Conservation (phyloP, 164 flowering plant genomes). For the Brasenia schreberi region DNA sequence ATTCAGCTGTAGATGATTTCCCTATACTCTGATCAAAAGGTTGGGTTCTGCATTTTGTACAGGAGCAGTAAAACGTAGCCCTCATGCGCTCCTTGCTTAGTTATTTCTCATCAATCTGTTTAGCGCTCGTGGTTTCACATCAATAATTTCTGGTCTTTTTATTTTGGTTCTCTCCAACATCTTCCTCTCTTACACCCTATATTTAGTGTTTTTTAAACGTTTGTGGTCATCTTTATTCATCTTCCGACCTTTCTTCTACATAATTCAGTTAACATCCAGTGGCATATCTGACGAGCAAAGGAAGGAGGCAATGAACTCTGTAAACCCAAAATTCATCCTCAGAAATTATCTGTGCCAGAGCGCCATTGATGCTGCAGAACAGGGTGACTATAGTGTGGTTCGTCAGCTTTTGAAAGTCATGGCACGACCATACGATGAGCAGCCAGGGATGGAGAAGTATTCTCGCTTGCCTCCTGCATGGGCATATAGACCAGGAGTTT, state of each 20-base stretch:
- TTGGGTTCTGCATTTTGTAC: no score
- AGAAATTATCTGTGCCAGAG: conserved; percentile 93
- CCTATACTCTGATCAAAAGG: no score
- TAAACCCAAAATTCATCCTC: conserved; percentile 79
- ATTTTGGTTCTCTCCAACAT: no score
- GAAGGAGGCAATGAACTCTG: conserved; percentile 70
- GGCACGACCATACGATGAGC: conserved; percentile 87
- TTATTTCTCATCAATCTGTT: no score
- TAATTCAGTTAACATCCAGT: conserved; percentile 40
- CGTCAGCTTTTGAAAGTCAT: conserved; percentile 66
- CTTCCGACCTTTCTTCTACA: not conserved
- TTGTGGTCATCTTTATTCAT: not conserved
- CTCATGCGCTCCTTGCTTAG: no score
- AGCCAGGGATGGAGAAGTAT: conserved; percentile 95
- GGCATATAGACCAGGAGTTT: conserved; percentile 99
- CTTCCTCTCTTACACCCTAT: no score
- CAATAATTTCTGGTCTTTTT: no score
- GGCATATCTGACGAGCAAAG: conserved; percentile 71
- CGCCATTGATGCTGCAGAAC: conserved; percentile 93
- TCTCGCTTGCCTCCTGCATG: conserved; percentile 99
- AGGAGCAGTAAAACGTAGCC: no score
- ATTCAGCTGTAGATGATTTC: no score
- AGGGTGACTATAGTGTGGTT: conserved; percentile 75
- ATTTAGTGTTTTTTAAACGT: no score
- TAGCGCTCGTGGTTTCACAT: no score